Percentiles rank a stretch among this genome's conserved stretches.
Conservation (phyloP, 78 protist genomes). For the Bigelowiella natans region DNA sequence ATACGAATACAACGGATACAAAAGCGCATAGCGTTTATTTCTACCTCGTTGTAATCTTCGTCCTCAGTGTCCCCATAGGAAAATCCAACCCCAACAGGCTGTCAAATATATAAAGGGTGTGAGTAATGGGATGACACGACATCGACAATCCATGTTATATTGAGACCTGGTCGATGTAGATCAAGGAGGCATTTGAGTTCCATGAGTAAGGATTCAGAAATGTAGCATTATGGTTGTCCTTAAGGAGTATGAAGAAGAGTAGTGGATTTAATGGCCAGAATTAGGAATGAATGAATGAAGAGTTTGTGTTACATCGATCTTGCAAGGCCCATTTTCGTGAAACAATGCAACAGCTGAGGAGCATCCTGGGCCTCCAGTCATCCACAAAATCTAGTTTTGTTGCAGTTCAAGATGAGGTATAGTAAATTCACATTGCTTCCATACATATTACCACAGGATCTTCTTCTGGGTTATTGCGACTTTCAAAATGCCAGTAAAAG, state of each 20-base stretch:
- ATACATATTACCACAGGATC: slow-evolving; percentile 49
- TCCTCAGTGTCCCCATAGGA: slow-evolving; percentile 15
- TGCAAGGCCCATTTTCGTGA: slow-evolving; percentile 65
- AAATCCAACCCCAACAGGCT: slow-evolving; percentile 62
- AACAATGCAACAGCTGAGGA: slow-evolving; percentile 40
- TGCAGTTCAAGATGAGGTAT: no score
- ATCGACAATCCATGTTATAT: no score
- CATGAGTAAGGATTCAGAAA: slow-evolving; percentile 5
- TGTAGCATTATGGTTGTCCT: background rate
- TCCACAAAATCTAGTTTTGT: no score
- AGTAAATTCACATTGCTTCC: background rate
- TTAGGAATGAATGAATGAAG: no score
- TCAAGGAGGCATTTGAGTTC: slow-evolving; percentile 2
- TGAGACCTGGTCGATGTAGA: slow-evolving; percentile 16
- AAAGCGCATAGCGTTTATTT: no score
- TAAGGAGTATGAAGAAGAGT: no score
- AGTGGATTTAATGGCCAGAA: no score
- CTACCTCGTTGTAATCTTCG: slow-evolving; percentile 32
- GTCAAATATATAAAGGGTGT: background rate
- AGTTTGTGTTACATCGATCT: no score
- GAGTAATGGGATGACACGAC: no score
- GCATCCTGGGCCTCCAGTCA: slow-evolving; percentile 71
- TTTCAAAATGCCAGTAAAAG: slow-evolving; percentile 59
- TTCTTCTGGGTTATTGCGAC: slow-evolving; percentile 31
- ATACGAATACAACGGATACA: no score